Evolutionary conservation across 768 basidiomycete species (phyloP).

Genomic region (Boletellus sp.): DNA sequence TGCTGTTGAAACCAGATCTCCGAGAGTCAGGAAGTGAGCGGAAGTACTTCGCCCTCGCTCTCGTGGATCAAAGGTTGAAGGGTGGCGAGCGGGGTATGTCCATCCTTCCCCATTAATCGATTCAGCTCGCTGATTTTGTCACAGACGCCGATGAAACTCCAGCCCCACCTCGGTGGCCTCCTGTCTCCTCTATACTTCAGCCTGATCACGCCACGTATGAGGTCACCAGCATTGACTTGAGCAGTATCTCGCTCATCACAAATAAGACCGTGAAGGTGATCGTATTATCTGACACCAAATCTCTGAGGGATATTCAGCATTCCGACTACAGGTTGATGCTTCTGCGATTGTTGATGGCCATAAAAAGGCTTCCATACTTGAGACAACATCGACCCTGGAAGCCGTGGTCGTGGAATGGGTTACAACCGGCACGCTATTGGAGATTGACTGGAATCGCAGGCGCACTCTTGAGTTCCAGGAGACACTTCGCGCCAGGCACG

Average conservation of each 20-base stretch:
- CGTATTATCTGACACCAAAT: conserved; percentile 34
- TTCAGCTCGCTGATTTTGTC: not conserved
- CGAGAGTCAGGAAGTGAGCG: conserved; percentile 48
- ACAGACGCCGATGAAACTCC: conserved; percentile 56
- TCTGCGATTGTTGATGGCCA: conserved; percentile 65
- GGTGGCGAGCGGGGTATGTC: conserved; percentile 47
- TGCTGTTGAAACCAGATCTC: conserved; percentile 66
- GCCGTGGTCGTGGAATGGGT: conserved; percentile 56
- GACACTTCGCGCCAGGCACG: conserved; percentile 55
- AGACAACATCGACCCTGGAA: conserved; percentile 50
- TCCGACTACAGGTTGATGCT: conserved; percentile 57
- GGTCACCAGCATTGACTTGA: conserved; percentile 57
- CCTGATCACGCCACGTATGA: conserved; percentile 63
- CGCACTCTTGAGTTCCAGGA: conserved; percentile 93
- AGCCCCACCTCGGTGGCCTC: conserved; percentile 79
- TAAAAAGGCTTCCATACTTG: conserved; percentile 58
- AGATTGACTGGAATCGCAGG: conserved; percentile 83
- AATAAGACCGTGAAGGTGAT: conserved; percentile 78
- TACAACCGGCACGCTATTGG: conserved; percentile 46
- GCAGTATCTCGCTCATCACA: conserved; percentile 75
- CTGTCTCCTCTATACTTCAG: conserved; percentile 43
- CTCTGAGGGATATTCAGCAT: not conserved
- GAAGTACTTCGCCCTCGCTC: conserved; percentile 65
- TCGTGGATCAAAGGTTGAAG: conserved; percentile 65
- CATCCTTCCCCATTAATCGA: not conserved